Percentiles rank a stretch among this genome's conserved stretches.
These are phyloP conservation scores for Vigna unguiculata DNA, from an alignment of 306 rosid species.

Conservation along the genomic window DNA sequence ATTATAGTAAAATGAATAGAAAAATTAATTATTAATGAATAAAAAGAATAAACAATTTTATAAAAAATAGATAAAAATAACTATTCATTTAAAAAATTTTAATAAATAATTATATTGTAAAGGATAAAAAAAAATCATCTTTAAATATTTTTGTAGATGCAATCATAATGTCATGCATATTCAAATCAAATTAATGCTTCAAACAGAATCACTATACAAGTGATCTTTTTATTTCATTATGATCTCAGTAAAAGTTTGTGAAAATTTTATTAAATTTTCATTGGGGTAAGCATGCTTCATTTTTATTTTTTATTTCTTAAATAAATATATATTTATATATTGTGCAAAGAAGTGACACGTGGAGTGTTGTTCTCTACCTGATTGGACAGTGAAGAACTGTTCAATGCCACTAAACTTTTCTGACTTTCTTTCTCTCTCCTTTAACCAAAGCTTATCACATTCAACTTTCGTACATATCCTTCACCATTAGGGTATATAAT, in stretches of 20 bases:
- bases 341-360: conserved; percentile 5
- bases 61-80: no score
- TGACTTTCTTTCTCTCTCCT: conserved; percentile 10
- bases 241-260: no score
- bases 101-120: no score
- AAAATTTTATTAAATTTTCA: background rate
- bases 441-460: conserved; percentile 5
- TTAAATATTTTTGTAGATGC: no score
- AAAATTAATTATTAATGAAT: no score
- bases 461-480: background rate
- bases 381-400: conserved; percentile 36
- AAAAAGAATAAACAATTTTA: no score
- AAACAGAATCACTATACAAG: no score
- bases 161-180: no score
- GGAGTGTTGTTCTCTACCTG: conserved; percentile 14
- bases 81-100: no score
- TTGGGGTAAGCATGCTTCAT: conserved; percentile 9
- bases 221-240: no score
- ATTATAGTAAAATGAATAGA: no score
- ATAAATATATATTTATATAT: background rate
- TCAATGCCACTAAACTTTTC: conserved; percentile 37
- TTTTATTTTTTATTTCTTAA: background rate
- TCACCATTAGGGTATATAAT: background rate
- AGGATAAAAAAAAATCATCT: no score
- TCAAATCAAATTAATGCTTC: background rate